Base-by-base conservation (phyloP, 2,329 filamentous ascomycete species). In the Cercospora sp. region DNA sequence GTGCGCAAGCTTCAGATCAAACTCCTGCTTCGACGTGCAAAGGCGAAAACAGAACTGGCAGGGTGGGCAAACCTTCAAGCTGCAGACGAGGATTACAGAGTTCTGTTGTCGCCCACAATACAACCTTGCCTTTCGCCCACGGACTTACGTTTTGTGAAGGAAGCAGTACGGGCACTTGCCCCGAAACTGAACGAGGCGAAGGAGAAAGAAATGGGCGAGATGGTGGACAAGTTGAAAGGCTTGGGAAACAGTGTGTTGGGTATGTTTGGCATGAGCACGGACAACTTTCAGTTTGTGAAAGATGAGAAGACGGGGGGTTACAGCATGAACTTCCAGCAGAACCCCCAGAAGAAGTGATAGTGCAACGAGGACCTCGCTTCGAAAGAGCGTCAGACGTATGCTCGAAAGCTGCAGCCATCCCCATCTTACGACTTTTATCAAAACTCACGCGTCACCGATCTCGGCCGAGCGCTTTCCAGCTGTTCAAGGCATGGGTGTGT, bases 221-320 rank as follows among this genome's bases (percentile, higher is more conserved):
- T 98, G 93, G 96, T 97, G 93, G 92, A 91, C 18, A 97, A 98
- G 82, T 81, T 99, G 74, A 97, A 96, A 78, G 89, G 91, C 80
- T 82, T 99, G 68, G 95, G 95, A 0, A 97, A 99, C 77, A 93
- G 93, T 1, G 88, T 99, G 16, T 79, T 99, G 61, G 96, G 91
- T 77, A 94, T 94, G 0, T 98, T 98, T 82, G 95, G 95, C 1
- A 80, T 99, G 73, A 96, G 91, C 67, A 98, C 95, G 10, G 90
- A 96, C 57, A 97, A 96, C 78, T 98, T 99, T 77, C 89, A 97
- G 71, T 96, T 98, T 85, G 88, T 91, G 30, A 92, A 97, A 80
- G 94, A 97, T 76, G 91, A 94, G 75, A 90, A 90, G 70, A 91
- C 90, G 0, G 95, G 95, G 1, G 94, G 93, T 0, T 98, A 98